phyloP scores from a whole-genome alignment of 306 rosid species.

The Inga leiocalycina region DNA sequence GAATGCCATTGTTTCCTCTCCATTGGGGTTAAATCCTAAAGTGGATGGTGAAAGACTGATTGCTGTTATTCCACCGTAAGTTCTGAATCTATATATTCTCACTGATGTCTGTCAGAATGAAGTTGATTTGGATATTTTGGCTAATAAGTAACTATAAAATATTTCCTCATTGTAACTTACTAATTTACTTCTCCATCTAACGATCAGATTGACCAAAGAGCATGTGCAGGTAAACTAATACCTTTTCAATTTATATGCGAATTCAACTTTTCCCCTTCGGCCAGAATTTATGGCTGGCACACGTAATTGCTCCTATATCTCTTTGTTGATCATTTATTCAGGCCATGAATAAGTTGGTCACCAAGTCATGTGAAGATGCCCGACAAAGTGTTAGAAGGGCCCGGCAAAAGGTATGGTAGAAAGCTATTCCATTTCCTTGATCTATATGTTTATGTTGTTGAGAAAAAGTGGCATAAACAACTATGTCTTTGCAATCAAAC shows the following conservation, averaged over 20 bases:
- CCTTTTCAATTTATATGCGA: slow-evolving; percentile 19
- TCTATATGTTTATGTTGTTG: not conserved
- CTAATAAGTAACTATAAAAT: slow-evolving; percentile 22
- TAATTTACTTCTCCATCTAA: slow-evolving; percentile 33
- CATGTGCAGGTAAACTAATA: slow-evolving; percentile 70
- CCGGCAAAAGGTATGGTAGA: slow-evolving; percentile 76
- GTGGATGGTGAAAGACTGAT: slow-evolving; percentile 87
- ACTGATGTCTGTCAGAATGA: slow-evolving; percentile 16
- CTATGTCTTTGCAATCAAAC: not conserved
- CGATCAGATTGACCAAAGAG: slow-evolving; percentile 87
- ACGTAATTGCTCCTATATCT: slow-evolving; percentile 3
- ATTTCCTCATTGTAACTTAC: slow-evolving; percentile 21
- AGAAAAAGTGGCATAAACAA: not conserved
- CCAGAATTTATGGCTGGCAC: slow-evolving; percentile 5
- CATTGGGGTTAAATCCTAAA: slow-evolving; percentile 82
- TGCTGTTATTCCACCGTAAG: slow-evolving; percentile 97
- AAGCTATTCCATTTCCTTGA: slow-evolving; percentile 17
- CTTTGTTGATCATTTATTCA: slow-evolving; percentile 39
- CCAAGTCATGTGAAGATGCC: slow-evolving; percentile 88
- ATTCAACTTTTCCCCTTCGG: not conserved
- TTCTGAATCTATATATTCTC: slow-evolving; percentile 22
- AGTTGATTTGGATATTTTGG: slow-evolving; percentile 27
- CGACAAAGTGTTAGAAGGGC: slow-evolving; percentile 86
- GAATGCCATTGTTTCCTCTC: slow-evolving; percentile 81
- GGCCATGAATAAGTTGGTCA: slow-evolving; percentile 80